phyloP scores from a whole-genome alignment of 768 basidiomycete species.

The Kwoniella sp. region DNA sequence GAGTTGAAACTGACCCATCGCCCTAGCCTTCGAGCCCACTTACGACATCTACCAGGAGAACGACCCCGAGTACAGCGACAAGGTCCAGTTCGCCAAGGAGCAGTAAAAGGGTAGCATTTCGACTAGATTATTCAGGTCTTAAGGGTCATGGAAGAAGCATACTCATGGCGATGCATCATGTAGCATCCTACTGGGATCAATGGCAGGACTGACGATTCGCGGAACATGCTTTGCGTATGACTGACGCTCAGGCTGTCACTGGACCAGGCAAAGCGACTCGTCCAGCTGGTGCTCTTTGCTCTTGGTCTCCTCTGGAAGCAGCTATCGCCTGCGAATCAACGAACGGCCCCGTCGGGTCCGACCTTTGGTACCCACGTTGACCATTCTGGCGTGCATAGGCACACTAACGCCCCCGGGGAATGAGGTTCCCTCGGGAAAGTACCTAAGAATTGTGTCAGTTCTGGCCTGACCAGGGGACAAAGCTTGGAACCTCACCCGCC shows the following conservation, averaged over 20 bases:
- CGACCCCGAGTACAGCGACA: slow-evolving; percentile 19
- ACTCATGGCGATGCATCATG: background rate
- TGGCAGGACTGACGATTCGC: too few species aligned
- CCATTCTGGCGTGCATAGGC: slow-evolving; percentile 48
- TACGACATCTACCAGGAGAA: slow-evolving; percentile 45
- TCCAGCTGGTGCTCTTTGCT: background rate
- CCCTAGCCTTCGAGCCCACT: slow-evolving; percentile 33
- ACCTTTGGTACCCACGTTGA: slow-evolving; percentile 37
- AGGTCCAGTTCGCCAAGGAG: slow-evolving; percentile 37
- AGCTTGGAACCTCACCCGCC: slow-evolving; percentile 46
- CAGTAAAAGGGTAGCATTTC: slow-evolving; percentile 2
- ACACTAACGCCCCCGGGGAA: slow-evolving; percentile 47
- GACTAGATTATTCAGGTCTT: too few species aligned
- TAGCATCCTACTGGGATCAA: too few species aligned
- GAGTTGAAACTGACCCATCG: background rate
- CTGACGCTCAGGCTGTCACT: too few species aligned
- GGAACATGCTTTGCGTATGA: too few species aligned
- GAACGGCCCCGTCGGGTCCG: too few species aligned
- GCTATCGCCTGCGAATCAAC: too few species aligned
- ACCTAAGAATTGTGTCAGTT: slow-evolving; percentile 14
- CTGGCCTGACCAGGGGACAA: too few species aligned
- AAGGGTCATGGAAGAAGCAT: background rate
- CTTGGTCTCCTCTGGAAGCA: slow-evolving; percentile 7
- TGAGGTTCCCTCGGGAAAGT: slow-evolving; percentile 47
- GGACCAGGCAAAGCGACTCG: slow-evolving; percentile 5